phyloP scores from a whole-genome alignment of 257 asterid genomes.

The Jacaranda copaia region DNA sequence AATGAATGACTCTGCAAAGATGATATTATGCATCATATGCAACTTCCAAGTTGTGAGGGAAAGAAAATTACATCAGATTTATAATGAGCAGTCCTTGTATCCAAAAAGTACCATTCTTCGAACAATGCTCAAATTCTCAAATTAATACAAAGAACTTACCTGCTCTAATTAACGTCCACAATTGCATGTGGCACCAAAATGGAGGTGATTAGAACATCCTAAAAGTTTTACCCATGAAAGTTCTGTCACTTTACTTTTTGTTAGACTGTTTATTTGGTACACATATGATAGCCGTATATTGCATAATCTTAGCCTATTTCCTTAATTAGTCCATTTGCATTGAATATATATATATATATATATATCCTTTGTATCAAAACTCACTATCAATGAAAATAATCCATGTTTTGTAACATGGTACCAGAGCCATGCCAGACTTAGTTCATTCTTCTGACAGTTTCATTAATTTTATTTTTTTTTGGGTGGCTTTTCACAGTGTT shows the following conservation, averaged over 20 bases:
- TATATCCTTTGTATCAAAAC: too few relatives aligned
- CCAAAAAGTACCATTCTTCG: background rate
- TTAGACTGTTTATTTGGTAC: too few relatives aligned
- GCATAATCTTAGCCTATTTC: too few relatives aligned
- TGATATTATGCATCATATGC: background rate
- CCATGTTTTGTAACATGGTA: too few relatives aligned
- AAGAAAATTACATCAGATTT: slow-evolving; percentile 5
- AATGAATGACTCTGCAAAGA: background rate
- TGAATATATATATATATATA: too few relatives aligned
- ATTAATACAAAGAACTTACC: background rate
- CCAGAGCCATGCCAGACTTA: too few relatives aligned
- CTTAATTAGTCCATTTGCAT: too few relatives aligned
- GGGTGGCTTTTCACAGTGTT: too few relatives aligned
- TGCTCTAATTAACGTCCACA: background rate
- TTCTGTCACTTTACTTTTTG: background rate
- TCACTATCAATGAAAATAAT: too few relatives aligned
- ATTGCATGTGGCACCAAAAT: background rate
- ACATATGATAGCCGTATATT: too few relatives aligned
- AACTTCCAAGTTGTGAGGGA: background rate
- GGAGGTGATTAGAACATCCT: background rate
- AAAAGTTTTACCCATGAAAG: background rate
- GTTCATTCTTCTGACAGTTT: too few relatives aligned
- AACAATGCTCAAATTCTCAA: background rate
- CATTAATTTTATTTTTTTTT: too few relatives aligned
- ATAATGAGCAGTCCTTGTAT: background rate